These are phyloP conservation scores for Saturnispora quitensis DNA, from an alignment of 805 yeast genomes.

Conservation along the genomic window DNA sequence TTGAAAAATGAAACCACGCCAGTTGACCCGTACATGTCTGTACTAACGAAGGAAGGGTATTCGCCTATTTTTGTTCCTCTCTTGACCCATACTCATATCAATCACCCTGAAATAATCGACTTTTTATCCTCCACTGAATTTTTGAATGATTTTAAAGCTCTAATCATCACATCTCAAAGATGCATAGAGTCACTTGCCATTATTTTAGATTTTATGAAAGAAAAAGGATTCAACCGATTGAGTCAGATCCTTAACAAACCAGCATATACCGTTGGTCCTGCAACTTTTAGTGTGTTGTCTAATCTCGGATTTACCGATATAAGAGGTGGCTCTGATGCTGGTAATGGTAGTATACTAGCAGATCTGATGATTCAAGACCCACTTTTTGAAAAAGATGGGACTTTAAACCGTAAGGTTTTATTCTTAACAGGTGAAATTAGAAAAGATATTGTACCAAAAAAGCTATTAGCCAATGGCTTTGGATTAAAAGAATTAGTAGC, in stretches of 20 bases:
- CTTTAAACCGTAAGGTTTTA: conserved; percentile 32
- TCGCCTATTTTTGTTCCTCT: conserved; percentile 61
- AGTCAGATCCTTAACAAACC: conserved; percentile 36
- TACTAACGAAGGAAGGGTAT: conserved; percentile 30
- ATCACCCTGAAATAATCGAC: conserved; percentile 34
- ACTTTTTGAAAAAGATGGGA: conserved; percentile 12
- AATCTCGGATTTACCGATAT: conserved; percentile 59
- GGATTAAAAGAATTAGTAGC: conserved; percentile 51
- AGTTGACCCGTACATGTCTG: conserved; percentile 51
- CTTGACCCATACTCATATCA: conserved; percentile 52
- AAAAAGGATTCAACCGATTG: conserved; percentile 10
- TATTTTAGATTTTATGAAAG: conserved; percentile 27
- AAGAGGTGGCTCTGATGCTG: conserved; percentile 67
- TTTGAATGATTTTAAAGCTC: conserved; percentile 33
- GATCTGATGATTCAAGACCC: conserved; percentile 43
- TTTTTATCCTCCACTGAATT: conserved; percentile 38
- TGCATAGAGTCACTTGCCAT: conserved; percentile 73
- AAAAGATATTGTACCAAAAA: conserved; percentile 70
- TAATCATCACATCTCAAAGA: conserved; percentile 82
- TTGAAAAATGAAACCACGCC: conserved; percentile 69
- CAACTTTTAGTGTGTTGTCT: conserved; percentile 54
- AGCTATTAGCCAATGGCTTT: conserved; percentile 35
- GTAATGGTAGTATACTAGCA: conserved; percentile 68
- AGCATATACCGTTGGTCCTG: conserved; percentile 87
- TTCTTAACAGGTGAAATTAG: conserved; percentile 84